Evolutionary conservation across 805 yeast species (phyloP), one percentile per base, ranked within the genome.

Genomic region (Barnettozyma wickerhamii): DNA sequence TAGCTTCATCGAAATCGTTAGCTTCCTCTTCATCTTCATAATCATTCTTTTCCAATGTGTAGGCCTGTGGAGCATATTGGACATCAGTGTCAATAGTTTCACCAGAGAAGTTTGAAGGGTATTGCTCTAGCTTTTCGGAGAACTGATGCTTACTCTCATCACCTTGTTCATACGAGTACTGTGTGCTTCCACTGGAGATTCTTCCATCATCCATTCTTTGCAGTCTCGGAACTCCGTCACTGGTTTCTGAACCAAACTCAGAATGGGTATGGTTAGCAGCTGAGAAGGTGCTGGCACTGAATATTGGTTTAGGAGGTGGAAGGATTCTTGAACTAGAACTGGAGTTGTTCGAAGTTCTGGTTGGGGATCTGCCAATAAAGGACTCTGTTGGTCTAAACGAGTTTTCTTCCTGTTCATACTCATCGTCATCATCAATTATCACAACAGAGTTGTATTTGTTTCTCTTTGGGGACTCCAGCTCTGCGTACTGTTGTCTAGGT

Each of bases 391-490:
- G 39, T 5, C 38, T 42, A 15, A 47, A 46, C 7, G 28, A 31
- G 3, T 37, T 40, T 10, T 42, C 42, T 13, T 58, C 59, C 27
- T 37, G 19, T 14, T 62, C 66, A 30, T 61, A 63, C 34, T 68
- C 68, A 15, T 59, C 64, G 13, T 60, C 64, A 38, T 68, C 66
- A 40, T 68, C 68, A 21, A 69, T 65, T 35, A 80, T 69, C 12
- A 74, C 61, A 4, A 79, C 65, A 6, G 80, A 69, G 4, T 69
- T 68, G 30, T 71, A 73, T 30, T 64, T 67, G 31, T 71, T 71
- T 56, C 89, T 74, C 41, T 69, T 74, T 26, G 95, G 93, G 0
- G 95, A 81, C 58, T 85, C 90, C 49, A 77, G 63, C 40, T 76
- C 65, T 3, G 93, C 81, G 52, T 73, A 82, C 37, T 72, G 75